Base-by-base conservation (phyloP, 2,329 filamentous ascomycete species). In the Clarireedia paspali region DNA sequence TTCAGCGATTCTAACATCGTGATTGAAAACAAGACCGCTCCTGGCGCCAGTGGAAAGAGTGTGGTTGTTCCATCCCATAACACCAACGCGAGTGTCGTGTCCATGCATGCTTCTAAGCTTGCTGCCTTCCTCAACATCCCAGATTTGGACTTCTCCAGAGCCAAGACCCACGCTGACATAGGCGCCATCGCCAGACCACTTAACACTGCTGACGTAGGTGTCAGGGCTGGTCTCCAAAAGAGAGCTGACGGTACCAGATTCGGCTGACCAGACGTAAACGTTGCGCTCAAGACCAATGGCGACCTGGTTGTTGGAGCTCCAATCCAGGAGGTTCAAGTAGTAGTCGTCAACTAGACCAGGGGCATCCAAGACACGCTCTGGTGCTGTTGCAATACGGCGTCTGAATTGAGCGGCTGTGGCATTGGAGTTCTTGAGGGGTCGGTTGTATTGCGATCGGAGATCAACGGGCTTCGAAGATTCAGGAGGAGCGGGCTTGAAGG, bases 1-100 rank as follows among this genome's bases (percentile, higher is more conserved):
- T 72, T 97, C 87, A 56, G 92, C 91, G 64, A 99, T 86, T 70
- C 94, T 92, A 62, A 99, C 94, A 70, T 99, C 94, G 74, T 99
- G 94, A 81, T 99, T 99, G 84, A 84, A 96, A 66, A 99, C 91
- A 47, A 96, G 86, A 24, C 94, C 94, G 63, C 89, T 95, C 70
- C 94, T 89, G 56, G 94, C 90, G 63, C 94, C 94, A 23, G 92
- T 96, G 40, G 94, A 97, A 52, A 99, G 82, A 57, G 95, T 84
- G 75, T 97, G 94, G 82, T 97, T 97, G 80, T 90, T 96, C 94
- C 94, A 99, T 68, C 91, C 90, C 91, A 97, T 96, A 62, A 96
- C 92, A 69, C 91, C 90, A 61, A 99, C 92, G 55, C 94, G 91
- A 40, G 90, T 92, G 69, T 97, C 92, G 70, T 99, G 94, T 59